Evolutionary conservation across 805 yeast genomes (phyloP).

Genomic region (Clavispora asparagi): DNA sequence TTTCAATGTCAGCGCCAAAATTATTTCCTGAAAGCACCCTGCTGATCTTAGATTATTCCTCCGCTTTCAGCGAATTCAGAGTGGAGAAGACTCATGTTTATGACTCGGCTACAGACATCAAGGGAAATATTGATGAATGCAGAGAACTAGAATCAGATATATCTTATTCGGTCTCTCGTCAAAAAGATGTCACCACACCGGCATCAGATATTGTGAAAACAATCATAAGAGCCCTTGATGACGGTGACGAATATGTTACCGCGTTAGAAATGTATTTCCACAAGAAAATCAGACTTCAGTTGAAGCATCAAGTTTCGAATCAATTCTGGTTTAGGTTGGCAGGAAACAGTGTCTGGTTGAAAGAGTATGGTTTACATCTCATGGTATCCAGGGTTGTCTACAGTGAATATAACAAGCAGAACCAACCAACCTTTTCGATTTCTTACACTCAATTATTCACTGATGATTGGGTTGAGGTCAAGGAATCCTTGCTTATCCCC

Average conservation of each 20-base stretch:
- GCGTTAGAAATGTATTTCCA: slow-evolving; percentile 7
- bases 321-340: slow-evolving; percentile 18
- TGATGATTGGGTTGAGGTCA: slow-evolving; percentile 18
- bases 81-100: neutral
- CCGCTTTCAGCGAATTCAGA: neutral
- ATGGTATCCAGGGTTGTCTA: slow-evolving; percentile 18
- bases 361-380: slow-evolving; percentile 16
- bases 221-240: neutral
- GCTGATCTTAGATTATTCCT: neutral
- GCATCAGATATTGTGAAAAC: neutral
- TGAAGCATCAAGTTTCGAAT: slow-evolving; percentile 2
- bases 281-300: slow-evolving; percentile 7
- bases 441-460: slow-evolving; percentile 18
- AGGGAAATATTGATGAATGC: neutral
- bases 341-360: slow-evolving; percentile 19
- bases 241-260: slow-evolving; percentile 6
- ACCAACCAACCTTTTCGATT: slow-evolving; percentile 13
- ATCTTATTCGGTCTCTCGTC: neutral
- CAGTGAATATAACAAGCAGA: slow-evolving; percentile 13
- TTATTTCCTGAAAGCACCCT: neutral
- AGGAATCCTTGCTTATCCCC: slow-evolving; percentile 19
- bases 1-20: neutral
- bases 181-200: neutral
- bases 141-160: neutral
- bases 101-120: neutral